Evolutionary conservation across 163 green algal species (phyloP).

Genomic region (Coccomyxa subellipsoidea): DNA sequence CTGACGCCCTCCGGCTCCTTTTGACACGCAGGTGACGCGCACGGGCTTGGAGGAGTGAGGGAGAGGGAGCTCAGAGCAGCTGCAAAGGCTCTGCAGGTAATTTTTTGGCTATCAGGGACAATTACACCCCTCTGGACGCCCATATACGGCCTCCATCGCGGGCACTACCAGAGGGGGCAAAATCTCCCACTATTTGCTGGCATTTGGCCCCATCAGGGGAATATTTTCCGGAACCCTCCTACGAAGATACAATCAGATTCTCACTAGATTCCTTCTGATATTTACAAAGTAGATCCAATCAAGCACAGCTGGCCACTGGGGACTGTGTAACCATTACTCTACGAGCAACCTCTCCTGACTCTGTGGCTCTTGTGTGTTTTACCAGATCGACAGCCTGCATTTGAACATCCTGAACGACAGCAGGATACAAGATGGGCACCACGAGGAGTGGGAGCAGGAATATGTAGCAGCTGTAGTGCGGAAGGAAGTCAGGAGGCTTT

Average conservation of each 20-base stretch:
- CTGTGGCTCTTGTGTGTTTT: neutral
- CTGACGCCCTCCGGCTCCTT: no score
- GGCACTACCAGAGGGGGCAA: no score
- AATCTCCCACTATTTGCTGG: no score
- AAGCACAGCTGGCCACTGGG: no score
- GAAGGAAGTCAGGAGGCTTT: neutral
- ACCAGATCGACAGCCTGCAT: conserved; percentile 28
- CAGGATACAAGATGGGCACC: neutral
- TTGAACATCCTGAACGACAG: neutral
- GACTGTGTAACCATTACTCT: neutral
- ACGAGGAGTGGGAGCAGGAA: neutral
- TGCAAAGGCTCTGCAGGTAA: neutral
- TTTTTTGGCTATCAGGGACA: no score
- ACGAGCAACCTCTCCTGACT: neutral
- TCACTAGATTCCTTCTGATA: no score
- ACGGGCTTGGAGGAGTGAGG: conserved; percentile 47
- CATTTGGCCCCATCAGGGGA: neutral
- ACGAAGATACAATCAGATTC: no score
- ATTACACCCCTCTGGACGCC: no score
- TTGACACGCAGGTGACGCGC: conserved; percentile 60
- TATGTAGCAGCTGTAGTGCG: neutral
- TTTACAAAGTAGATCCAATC: no score
- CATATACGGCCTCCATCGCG: no score
- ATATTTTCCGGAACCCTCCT: neutral
- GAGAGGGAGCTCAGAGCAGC: conserved; percentile 51